phyloP scores from a whole-genome alignment of 2,329 filamentous ascomycete species.

The Nectriaceae sp. region DNA sequence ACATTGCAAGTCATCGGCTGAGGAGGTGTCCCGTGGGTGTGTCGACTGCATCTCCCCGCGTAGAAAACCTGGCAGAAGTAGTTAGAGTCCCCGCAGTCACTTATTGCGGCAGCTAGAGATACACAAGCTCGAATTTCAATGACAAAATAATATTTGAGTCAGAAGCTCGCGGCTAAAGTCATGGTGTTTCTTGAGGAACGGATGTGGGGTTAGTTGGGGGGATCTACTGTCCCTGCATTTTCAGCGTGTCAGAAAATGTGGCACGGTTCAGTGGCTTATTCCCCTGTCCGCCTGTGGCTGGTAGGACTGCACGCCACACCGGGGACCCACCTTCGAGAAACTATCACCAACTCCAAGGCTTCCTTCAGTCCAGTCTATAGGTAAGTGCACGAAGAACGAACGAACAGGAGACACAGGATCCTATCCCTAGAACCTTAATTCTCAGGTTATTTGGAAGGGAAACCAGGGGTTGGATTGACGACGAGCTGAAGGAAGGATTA shows the following conservation, averaged over 20 bases:
- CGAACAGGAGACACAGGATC: not conserved
- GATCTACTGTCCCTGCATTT: not conserved
- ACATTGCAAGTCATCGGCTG: not conserved
- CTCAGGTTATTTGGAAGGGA: too few species aligned
- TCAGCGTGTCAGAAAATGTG: not conserved
- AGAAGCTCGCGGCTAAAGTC: not conserved
- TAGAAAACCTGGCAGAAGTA: not conserved
- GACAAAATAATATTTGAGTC: not conserved
- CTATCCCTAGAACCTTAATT: not conserved
- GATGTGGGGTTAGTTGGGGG: not conserved
- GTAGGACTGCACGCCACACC: constrained; percentile 17
- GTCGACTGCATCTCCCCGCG: not conserved
- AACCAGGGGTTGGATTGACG: too few species aligned
- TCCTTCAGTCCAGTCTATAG: not conserved
- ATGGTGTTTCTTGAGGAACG: too few species aligned
- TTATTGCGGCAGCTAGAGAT: not conserved
- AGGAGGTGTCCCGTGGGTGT: not conserved
- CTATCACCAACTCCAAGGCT: constrained; percentile 23
- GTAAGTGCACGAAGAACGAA: not conserved
- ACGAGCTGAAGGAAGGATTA: not conserved
- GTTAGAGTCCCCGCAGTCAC: not conserved
- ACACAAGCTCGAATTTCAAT: not conserved
- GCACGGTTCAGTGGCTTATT: not conserved
- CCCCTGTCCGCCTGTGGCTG: constrained; percentile 9
- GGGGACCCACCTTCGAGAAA: constrained; percentile 27